Conservation (phyloP, 2,329 filamentous ascomycete genomes). For the Penicillium polonicum region DNA sequence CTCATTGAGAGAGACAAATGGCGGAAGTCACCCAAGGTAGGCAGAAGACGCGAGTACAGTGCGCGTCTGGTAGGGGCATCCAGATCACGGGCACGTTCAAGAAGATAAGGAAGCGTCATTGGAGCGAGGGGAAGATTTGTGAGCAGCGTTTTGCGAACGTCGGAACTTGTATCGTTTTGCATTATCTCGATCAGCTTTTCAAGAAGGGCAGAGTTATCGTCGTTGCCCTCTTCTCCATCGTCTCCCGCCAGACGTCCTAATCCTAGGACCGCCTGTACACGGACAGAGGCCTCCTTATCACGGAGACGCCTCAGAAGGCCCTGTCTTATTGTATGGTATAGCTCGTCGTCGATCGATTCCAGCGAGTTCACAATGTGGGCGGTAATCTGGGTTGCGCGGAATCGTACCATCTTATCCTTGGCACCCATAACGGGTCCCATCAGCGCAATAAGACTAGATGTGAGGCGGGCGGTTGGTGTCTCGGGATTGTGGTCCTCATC, state of each 20-base stretch:
- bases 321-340: slow-evolving; percentile 78
- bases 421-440: slow-evolving; percentile 73
- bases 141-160: slow-evolving; percentile 83
- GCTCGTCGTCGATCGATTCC: slow-evolving; percentile 85
- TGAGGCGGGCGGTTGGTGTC: slow-evolving; percentile 79
- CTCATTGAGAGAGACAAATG: slow-evolving; percentile 90
- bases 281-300: slow-evolving; percentile 90
- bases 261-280: slow-evolving; percentile 87
- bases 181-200: slow-evolving; percentile 83
- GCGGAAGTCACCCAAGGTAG: slow-evolving; percentile 87
- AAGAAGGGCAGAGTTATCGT: slow-evolving; percentile 64
- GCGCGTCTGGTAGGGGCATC: slow-evolving; percentile 80
- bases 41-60: slow-evolving; percentile 82
- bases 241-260: slow-evolving; percentile 81
- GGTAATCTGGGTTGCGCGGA: slow-evolving; percentile 83
- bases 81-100: slow-evolving; percentile 86
- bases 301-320: slow-evolving; percentile 80
- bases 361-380: slow-evolving; percentile 90
- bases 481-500: slow-evolving; percentile 71
- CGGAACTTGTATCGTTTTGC: slow-evolving; percentile 90
- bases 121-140: slow-evolving; percentile 87
- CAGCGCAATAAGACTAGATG: slow-evolving; percentile 68
- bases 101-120: slow-evolving; percentile 76
- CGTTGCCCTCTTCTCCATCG: slow-evolving; percentile 58
- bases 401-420: slow-evolving; percentile 92